phyloP scores from a whole-genome alignment of 108 stramenopile genomes.

The Nitzschia inconspicua region DNA sequence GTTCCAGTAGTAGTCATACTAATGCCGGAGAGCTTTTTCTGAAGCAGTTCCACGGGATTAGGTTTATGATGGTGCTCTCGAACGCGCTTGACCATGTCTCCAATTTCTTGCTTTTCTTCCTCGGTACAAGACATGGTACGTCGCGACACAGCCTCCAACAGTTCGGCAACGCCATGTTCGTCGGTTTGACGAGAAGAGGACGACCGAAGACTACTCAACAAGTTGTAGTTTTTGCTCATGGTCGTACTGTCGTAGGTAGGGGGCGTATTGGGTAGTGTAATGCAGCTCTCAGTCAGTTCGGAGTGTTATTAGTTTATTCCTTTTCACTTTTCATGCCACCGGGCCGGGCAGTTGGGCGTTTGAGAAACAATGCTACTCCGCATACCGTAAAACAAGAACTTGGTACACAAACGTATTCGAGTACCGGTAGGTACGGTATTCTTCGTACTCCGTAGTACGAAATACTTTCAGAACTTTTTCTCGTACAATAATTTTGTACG shows the following conservation, averaged over 20 bases:
- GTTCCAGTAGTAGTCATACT: background rate
- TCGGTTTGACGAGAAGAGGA: constrained; percentile 11
- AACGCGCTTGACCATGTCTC: constrained; percentile 17
- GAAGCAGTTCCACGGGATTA: background rate
- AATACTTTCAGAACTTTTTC: no score
- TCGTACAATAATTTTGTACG: no score
- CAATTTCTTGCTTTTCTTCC: constrained; percentile 15
- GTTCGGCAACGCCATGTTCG: constrained; percentile 20
- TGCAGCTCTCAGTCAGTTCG: background rate
- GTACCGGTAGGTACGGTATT: no score
- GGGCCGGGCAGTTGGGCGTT: no score
- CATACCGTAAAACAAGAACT: no score
- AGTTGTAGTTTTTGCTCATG: constrained; percentile 5
- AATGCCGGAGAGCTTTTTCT: background rate
- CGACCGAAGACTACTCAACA: background rate
- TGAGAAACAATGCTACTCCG: no score
- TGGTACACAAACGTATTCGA: no score
- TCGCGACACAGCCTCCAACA: constrained; percentile 19
- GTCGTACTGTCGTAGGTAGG: no score
- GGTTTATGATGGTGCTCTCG: constrained; percentile 9
- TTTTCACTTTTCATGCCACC: background rate
- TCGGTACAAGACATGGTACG: constrained; percentile 1
- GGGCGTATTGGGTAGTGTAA: background rate
- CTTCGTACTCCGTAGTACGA: no score
- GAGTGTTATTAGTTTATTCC: background rate